phyloP scores from a whole-genome alignment of 2,329 filamentous ascomycete genomes.

The Aspergillus sp. region DNA sequence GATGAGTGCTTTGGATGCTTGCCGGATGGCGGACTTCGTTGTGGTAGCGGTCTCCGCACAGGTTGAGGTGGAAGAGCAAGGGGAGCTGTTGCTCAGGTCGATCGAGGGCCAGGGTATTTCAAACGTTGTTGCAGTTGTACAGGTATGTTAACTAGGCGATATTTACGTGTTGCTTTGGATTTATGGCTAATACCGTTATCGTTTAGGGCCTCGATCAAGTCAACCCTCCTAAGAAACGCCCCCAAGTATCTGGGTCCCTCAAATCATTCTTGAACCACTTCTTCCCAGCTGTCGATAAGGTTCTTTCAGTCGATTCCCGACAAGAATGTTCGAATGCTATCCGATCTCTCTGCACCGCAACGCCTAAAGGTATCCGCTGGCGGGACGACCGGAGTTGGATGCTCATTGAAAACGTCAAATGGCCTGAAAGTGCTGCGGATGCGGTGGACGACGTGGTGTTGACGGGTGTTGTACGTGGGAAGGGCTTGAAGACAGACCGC shows the following conservation, averaged over 20 bases:
- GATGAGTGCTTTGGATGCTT: constrained; percentile 77
- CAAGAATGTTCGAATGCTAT: constrained; percentile 92
- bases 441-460: constrained; percentile 63
- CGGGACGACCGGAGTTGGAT: constrained; percentile 95
- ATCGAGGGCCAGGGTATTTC: constrained; percentile 94
- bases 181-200: neutral
- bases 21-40: constrained; percentile 86
- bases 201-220: constrained; percentile 65
- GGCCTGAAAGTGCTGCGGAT: constrained; percentile 56
- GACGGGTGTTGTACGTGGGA: constrained; percentile 83
- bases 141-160: constrained; percentile 38
- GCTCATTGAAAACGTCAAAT: constrained; percentile 78
- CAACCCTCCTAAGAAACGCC: constrained; percentile 74
- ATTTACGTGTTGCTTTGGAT: neutral
- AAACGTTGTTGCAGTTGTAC: constrained; percentile 82
- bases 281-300: constrained; percentile 86
- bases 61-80: constrained; percentile 73
- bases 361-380: constrained; percentile 93
- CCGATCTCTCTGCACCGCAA: constrained; percentile 85
- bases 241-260: constrained; percentile 75
- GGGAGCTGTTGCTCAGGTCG: constrained; percentile 79
- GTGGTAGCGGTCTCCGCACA: constrained; percentile 79
- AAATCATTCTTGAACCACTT: constrained; percentile 94
- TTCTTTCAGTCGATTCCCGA: constrained; percentile 82
- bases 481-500: constrained; percentile 83